Base-by-base conservation (phyloP, 352 stramenopile species). In the Aphanomyces stellatus region DNA sequence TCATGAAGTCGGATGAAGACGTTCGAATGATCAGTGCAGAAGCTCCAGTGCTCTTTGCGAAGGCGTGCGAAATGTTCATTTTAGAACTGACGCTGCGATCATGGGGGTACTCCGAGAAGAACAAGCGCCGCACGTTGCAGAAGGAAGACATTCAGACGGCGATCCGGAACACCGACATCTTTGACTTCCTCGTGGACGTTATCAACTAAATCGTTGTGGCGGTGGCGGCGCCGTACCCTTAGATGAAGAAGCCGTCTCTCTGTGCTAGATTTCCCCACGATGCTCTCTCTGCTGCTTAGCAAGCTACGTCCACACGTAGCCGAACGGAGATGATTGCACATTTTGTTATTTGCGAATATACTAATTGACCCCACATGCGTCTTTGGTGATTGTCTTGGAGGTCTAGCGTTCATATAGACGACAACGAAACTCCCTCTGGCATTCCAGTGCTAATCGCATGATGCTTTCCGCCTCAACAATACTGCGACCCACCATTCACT, bases 31-130 rank as follows among this genome's bases (percentile, higher is more conserved):
- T 99, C 74, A 98, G 88, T 66, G 93, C 93, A 17, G 93, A 99
- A 76, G 97, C 96, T 24, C 97, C 97, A 2, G 96, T 99, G 31
- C 77, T 99, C 34, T 99, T 99, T 81, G 97, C 97, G 41, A 99
- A 99, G 79, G 97, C 97, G 0, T 99, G 96, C 63, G 97, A 99
- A 81, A 96, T 99, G 79, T 99, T 99, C 74, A 99, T 99, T 71
- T 81, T 99, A 24, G 97, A 99, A 80, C 89, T 99, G 51, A 99
- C 95, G 46, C 83, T 99, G 61, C 91, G 97, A 61, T 88, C 85
- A 60, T 93, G 85, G 85, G 81, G 82, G 31, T 91, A 93, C 72
- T 91, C 85, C 73, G 85, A 93, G 69, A 87, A 88, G 71, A 93
- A 93, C 76, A 93, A 81, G 82, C 79, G 91, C 57, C 88, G 91